Evolutionary conservation across 345 rosid species (phyloP), one percentile per base, ranked within the genome.

Genomic region (Sonneratia alba): DNA sequence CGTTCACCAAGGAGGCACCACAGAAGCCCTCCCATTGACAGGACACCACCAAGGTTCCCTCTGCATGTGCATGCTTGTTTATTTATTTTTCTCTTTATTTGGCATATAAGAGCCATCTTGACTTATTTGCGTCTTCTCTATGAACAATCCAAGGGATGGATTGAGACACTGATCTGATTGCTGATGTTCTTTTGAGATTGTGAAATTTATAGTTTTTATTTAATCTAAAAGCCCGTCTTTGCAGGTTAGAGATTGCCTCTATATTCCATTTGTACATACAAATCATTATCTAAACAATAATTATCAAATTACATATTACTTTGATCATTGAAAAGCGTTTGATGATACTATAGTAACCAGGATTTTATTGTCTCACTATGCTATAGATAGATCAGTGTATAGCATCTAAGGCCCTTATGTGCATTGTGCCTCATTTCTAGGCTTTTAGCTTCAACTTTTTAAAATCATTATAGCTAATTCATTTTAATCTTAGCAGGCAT

Each of bases 11-110:
- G 66, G 14, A 78, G 89, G 71, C 87, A 84, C 61, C 77, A 82
- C 77, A 85, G 87, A 86, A 91, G 90, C 77, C 89, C 96, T 34
- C 87, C 80, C 27, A 90, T 97, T 78, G 86, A 85, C 77, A 81
- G 87, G 73, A 89, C 93, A 72, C 92, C 98, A 61, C 87, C 84
- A n/a, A 92, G 99, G 98, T 90, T 71, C 74, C 71, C 80, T 77
- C 47, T 68, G 49, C 47, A 42, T 42, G 47, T 55, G 37, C 34
- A 62, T 42, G 38, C 38, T 37, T 63, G 38, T 27, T 22, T 32
- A 24, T 22, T n/a, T 53, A 10, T 49, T 1, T 48, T 36, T 42
- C 14, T 14, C 16, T 21, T 18, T 45, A 37, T 68, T 38, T 12
- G 21, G 16, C 36, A 24, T 18, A n/a, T 53, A 66, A 14, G 19